These are phyloP conservation scores for Datisca glomerata DNA, from an alignment of 306 rosid genomes.

Conservation along the genomic window DNA sequence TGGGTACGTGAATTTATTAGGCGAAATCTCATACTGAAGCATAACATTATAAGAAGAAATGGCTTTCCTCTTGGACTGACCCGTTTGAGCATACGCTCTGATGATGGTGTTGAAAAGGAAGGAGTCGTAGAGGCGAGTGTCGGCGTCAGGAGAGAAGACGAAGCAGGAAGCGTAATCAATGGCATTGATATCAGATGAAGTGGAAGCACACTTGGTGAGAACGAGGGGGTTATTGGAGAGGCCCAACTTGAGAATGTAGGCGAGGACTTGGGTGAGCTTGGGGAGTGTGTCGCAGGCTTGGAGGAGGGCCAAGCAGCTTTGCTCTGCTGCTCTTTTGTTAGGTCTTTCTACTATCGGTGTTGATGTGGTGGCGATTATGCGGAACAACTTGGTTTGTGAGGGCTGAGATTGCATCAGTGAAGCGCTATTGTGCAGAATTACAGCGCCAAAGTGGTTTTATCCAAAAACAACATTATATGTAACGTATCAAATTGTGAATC, in stretches of 20 bases:
- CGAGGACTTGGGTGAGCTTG: slow-evolving; percentile 43
- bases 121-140: slow-evolving; percentile 32
- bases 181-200: slow-evolving; percentile 37
- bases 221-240: slow-evolving; percentile 58
- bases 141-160: slow-evolving; percentile 36
- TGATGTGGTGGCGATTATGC: slow-evolving; percentile 12
- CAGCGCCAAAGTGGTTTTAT: too few relatives aligned
- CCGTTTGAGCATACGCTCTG: slow-evolving; percentile 64
- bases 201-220: slow-evolving; percentile 74
- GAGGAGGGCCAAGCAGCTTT: slow-evolving; percentile 48
- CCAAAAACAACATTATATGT: too few relatives aligned
- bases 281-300: slow-evolving; percentile 29
- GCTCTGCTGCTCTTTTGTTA: slow-evolving; percentile 46
- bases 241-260: slow-evolving; percentile 52
- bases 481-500: too few relatives aligned
- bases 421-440: too few relatives aligned
- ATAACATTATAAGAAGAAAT: slow-evolving; percentile 27
- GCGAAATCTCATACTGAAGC: slow-evolving; percentile 41
- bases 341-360: slow-evolving; percentile 15
- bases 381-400: slow-evolving; percentile 14
- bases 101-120: slow-evolving; percentile 67
- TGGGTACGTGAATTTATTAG: slow-evolving; percentile 82
- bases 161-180: slow-evolving; percentile 50
- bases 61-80: slow-evolving; percentile 25
- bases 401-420: slow-evolving; percentile 23